phyloP scores from a whole-genome alignment of 331 rosid genomes.

The Rhamnella rubrinervis region DNA sequence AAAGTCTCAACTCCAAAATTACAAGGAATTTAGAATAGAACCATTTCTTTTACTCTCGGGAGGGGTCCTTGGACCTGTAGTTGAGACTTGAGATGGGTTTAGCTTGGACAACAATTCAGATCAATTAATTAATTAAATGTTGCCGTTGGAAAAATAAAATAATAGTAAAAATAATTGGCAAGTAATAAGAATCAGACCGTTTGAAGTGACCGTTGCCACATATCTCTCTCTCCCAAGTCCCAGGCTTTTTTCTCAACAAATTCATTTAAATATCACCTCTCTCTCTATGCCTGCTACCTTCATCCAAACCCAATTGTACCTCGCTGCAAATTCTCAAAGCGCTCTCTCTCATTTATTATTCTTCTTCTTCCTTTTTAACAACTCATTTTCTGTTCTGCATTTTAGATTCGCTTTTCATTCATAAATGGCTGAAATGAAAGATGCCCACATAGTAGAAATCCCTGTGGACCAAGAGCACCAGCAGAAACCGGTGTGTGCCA shows the following conservation, averaged over 20 bases:
- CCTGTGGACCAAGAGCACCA: slow-evolving; percentile 67
- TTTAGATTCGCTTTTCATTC: background rate
- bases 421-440: slow-evolving; percentile 60
- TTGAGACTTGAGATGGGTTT: too few species aligned
- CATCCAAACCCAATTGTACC: slow-evolving; percentile 5
- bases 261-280: slow-evolving; percentile 1
- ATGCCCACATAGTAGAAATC: slow-evolving; percentile 69
- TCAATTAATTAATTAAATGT: background rate
- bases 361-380: background rate
- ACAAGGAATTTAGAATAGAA: too few species aligned
- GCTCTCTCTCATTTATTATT: background rate
- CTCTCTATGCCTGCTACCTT: background rate
- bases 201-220: slow-evolving; percentile 32
- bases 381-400: background rate
- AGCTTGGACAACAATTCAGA: too few species aligned
- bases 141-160: slow-evolving; percentile 6
- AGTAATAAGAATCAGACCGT: slow-evolving; percentile 28
- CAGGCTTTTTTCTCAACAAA: slow-evolving; percentile 19
- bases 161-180: background rate
- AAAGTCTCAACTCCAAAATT: too few species aligned
- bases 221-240: background rate
- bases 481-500: slow-evolving; percentile 29
- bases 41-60: too few species aligned
- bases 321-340: background rate
- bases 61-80: too few species aligned